phyloP scores from a whole-genome alignment of 2,329 filamentous ascomycete genomes.

The Xylaria sp. region DNA sequence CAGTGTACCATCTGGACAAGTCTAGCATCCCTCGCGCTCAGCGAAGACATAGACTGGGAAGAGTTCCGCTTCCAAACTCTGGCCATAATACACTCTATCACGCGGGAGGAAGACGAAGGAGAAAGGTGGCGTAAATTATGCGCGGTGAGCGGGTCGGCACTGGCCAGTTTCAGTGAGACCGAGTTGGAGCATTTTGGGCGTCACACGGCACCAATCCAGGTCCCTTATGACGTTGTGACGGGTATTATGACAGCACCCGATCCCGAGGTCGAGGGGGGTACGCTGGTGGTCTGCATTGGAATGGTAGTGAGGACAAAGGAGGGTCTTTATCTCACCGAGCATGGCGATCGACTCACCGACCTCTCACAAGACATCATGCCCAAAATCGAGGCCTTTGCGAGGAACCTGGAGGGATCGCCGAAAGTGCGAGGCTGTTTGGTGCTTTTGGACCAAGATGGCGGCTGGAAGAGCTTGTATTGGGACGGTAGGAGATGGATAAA shows the following conservation, averaged over 20 bases:
- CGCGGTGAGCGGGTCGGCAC: not conserved
- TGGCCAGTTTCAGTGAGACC: not conserved
- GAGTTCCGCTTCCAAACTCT: conserved; percentile 11
- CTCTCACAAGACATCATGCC: conserved; percentile 29
- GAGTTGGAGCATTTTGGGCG: conserved; percentile 5
- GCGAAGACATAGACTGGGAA: conserved; percentile 31
- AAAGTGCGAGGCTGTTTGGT: conserved; percentile 33
- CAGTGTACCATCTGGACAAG: conserved; percentile 39
- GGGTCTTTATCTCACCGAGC: conserved; percentile 30
- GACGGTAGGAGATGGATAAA: conserved; percentile 43
- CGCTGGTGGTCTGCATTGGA: conserved; percentile 37
- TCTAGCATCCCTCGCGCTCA: conserved; percentile 37
- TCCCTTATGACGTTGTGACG: conserved; percentile 22
- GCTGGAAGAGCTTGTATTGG: conserved; percentile 41
- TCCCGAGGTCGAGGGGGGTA: conserved; percentile 37
- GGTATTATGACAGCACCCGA: conserved; percentile 37
- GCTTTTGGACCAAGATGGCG: conserved; percentile 31
- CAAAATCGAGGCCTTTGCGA: conserved; percentile 35
- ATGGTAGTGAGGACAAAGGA: conserved; percentile 18
- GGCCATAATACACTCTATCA: conserved; percentile 32
- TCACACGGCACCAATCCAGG: conserved; percentile 21
- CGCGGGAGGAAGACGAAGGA: conserved; percentile 11
- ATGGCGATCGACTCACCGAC: conserved; percentile 31
- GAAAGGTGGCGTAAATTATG: conserved; percentile 32
- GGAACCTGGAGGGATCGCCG: not conserved